Base-by-base conservation (phyloP, 2,329 filamentous ascomycete species). In the Xylaria digitata region DNA sequence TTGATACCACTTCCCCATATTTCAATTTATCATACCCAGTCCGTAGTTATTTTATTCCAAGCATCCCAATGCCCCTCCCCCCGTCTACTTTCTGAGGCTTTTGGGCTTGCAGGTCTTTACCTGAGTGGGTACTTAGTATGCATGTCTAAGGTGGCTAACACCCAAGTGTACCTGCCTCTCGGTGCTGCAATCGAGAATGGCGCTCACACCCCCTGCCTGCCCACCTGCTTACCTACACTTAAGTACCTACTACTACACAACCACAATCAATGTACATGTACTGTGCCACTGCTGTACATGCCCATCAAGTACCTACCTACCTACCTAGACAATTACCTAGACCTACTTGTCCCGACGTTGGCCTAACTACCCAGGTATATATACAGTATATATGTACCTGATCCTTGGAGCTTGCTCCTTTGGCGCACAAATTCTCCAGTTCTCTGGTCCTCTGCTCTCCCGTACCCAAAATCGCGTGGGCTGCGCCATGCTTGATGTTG, bases 401-500 rank as follows among this genome's bases (percentile, higher is more conserved):
- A 32, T 37, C 54, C 63, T 60, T 32, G 49, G 52, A 45, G 37
- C 37, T 40, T 15, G 11, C 50, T 37, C 26, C 50, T 61, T 37
- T 42, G 63, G 50, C 52, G 42, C 50, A 43, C 65, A 63, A 54
- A 57, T 66, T 65, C 65, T 61, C 57, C 61, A 61, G 54, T 69
- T 56, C 57, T 48, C 58, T 56, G 42, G 58, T 48, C 65, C 64
- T 64, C 64, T 57, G 64, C 60, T 58, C 63, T 57, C 63, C 46
- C 63, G 58, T 52, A 43, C 63, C 63, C 66, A 66, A 63, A 61
- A 64, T 58, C 67, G 66, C 67, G 63, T 69, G 67, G 60, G 60
- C 67, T 69, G 67, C 60, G 67, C 67, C 67, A 67, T 69, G 67
- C 60, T 64, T 42, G 55, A 68, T 54, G 54, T 45, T 52, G 72